These are phyloP conservation scores for Prototheca cutis DNA, from an alignment of 163 green algal species.

Conservation along the genomic window DNA sequence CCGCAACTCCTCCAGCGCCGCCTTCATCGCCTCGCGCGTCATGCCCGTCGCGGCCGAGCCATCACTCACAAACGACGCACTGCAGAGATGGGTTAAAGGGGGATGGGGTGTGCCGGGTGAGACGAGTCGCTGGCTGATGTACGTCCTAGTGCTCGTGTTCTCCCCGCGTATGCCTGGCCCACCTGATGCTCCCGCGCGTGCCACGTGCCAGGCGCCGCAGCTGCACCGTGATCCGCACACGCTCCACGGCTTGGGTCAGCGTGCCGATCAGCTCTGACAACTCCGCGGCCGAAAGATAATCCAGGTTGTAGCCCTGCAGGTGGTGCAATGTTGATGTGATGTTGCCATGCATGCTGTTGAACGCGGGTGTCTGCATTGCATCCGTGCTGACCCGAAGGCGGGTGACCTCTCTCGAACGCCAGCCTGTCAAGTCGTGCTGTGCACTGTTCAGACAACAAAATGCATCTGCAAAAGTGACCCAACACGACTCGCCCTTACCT, in stretches of 20 bases:
- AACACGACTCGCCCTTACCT: too few species aligned
- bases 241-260: conserved; percentile 36
- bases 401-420: too few species aligned
- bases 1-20: conserved; percentile 18
- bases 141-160: background rate
- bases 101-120: background rate
- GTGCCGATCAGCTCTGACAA: conserved; percentile 30
- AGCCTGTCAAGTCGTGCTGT: too few species aligned
- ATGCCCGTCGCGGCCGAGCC: conserved; percentile 18
- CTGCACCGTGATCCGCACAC: conserved; percentile 44
- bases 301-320: conserved; percentile 40
- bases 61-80: too few species aligned
- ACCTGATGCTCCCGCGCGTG: conserved; percentile 3
- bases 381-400: too few species aligned
- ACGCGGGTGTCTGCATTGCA: too few species aligned
- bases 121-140: background rate
- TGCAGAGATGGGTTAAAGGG: background rate
- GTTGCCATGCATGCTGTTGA: too few species aligned
- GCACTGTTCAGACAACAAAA: too few species aligned
- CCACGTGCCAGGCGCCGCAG: conserved; percentile 19
- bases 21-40: conserved; percentile 25
- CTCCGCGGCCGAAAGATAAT: conserved; percentile 30
- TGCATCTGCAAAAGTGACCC: too few species aligned
- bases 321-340: too few species aligned
- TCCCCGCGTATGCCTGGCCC: background rate